phyloP scores from a whole-genome alignment of 306 rosid genomes.

The Luffa aegyptiaca region DNA sequence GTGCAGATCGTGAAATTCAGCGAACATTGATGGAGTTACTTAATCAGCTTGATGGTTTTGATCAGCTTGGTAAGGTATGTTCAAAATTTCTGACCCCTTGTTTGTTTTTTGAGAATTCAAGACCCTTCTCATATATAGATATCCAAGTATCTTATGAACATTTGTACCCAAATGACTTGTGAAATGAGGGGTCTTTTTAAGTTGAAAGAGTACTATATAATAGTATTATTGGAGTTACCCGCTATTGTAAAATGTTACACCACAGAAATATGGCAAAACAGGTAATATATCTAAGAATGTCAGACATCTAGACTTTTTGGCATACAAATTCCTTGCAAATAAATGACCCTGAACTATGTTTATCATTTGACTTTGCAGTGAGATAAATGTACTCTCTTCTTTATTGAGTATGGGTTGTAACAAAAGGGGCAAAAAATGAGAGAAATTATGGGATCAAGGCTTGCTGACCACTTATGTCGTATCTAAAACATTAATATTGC shows the following conservation, averaged over 20 bases:
- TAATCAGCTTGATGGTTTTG: constrained; percentile 97
- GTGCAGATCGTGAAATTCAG: constrained; percentile 97
- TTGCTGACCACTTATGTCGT: neutral
- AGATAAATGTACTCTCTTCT: neutral
- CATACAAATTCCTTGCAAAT: neutral
- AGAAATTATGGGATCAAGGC: neutral
- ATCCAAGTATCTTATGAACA: neutral
- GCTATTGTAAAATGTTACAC: neutral
- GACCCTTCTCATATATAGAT: neutral
- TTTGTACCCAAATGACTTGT: neutral
- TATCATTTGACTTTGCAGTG: neutral
- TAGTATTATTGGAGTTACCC: neutral
- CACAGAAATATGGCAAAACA: neutral
- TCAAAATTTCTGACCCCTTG: neutral
- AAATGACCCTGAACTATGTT: neutral
- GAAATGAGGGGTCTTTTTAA: neutral
- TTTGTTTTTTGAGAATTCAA: neutral
- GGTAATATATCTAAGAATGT: neutral
- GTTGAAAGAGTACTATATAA: neutral
- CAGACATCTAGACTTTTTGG: neutral
- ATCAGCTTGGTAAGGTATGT: constrained; percentile 89
- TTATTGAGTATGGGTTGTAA: neutral
- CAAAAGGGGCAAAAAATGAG: neutral
- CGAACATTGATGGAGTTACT: constrained; percentile 93
- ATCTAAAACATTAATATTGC: neutral